Evolutionary conservation across 257 asterid genomes (phyloP).

Genomic region (Capsicum baccatum): DNA sequence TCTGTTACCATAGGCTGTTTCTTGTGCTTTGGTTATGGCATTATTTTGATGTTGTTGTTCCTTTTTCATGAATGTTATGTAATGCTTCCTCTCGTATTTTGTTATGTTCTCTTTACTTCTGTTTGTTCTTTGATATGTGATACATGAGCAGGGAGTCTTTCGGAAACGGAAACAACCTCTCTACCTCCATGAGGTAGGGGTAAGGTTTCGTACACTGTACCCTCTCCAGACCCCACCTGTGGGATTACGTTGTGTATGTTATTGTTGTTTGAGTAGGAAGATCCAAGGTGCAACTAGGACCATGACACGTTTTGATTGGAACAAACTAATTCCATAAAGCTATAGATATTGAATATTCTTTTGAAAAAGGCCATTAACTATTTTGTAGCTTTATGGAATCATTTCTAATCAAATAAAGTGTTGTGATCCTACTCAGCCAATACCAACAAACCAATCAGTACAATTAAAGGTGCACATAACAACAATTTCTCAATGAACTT

Average conservation of each 20-base stretch:
- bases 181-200: neutral
- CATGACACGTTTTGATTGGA: neutral
- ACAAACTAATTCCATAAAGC: conserved; percentile 5
- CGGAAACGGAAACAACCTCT: neutral
- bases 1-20: neutral
- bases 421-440: conserved; percentile 12
- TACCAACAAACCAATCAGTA: neutral
- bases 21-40: neutral
- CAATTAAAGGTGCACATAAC: neutral
- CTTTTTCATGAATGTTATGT: neutral
- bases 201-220: neutral
- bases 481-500: neutral
- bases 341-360: conserved; percentile 21
- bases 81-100: neutral
- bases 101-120: neutral
- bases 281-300: neutral
- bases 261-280: neutral
- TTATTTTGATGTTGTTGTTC: neutral
- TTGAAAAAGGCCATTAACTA: neutral
- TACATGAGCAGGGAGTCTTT: neutral
- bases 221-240: neutral
- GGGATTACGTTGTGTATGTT: neutral
- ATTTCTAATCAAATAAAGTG: neutral
- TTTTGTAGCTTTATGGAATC: conserved; percentile 18
- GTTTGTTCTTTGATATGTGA: neutral